Percentiles rank a stretch among this genome's conserved stretches.
phyloP scores from a whole-genome alignment of 202 grass and related monocot species.

The Brachypodium distachyon region DNA sequence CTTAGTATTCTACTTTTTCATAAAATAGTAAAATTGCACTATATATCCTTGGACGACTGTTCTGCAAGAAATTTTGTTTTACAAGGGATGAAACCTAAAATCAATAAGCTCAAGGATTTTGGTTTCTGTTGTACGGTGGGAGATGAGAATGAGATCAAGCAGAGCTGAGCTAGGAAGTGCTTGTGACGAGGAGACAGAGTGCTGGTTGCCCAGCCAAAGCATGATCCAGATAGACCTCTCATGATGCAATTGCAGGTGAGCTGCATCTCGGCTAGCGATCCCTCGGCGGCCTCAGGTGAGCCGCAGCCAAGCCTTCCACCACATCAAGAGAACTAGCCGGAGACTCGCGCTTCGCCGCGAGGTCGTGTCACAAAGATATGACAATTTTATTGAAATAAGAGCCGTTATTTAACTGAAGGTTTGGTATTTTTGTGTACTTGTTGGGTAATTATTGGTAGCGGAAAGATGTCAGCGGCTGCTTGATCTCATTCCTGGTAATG shows the following conservation, averaged over 20 bases:
- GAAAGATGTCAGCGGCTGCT: too few relatives aligned
- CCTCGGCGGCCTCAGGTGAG: constrained; percentile 8
- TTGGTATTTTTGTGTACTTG: too few relatives aligned
- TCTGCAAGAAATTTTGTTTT: neutral
- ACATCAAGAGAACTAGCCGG: too few relatives aligned
- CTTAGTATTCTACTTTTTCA: too few relatives aligned
- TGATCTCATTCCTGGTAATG: too few relatives aligned
- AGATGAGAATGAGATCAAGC: neutral
- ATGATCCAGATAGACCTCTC: constrained; percentile 74
- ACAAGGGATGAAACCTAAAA: neutral
- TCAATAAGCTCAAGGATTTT: neutral
- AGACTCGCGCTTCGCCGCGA: too few relatives aligned
- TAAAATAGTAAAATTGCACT: neutral
- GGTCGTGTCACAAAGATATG: too few relatives aligned
- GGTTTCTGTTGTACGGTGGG: neutral
- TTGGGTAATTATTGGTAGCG: too few relatives aligned
- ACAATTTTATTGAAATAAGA: too few relatives aligned
- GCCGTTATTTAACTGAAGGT: too few relatives aligned
- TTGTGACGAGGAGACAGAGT: constrained; percentile 78
- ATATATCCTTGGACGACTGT: neutral
- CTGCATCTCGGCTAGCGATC: constrained; percentile 47
- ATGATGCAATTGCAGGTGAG: constrained; percentile 79
- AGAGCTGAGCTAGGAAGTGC: constrained; percentile 74
- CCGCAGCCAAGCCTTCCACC: neutral
- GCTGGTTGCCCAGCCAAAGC: constrained; percentile 73